A percentile compares a stretch with the other conserved stretches of the same genome.
Conservation (phyloP, 1,139 yeast genomes). For the Kodamaea ohmeri region DNA sequence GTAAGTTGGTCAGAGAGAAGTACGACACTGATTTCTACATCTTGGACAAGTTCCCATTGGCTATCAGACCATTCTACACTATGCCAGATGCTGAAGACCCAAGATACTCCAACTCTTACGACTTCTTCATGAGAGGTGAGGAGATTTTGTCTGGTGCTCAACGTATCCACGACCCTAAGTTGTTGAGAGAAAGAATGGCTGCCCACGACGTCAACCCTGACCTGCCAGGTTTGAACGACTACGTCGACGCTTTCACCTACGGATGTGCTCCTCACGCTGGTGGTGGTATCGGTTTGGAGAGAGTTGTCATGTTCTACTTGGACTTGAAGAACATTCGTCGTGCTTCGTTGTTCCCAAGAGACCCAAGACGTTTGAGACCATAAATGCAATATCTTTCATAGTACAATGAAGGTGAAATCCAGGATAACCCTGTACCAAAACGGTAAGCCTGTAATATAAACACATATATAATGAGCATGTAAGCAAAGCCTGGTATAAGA, state of each 20-base stretch:
- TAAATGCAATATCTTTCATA: slow-evolving; percentile 18
- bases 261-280: slow-evolving; percentile 99
- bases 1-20: slow-evolving; percentile 86
- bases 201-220: slow-evolving; percentile 80
- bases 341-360: slow-evolving; percentile 98
- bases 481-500: no score
- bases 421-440: no score
- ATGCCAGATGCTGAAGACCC: slow-evolving; percentile 97
- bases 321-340: slow-evolving; percentile 96
- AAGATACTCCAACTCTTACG: slow-evolving; percentile 90
- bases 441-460: no score
- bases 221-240: slow-evolving; percentile 81
- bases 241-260: slow-evolving; percentile 85
- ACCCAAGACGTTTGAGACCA: slow-evolving; percentile 92
- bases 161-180: slow-evolving; percentile 91
- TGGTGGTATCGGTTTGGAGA: slow-evolving; percentile 98
- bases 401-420: slow-evolving; percentile 1
- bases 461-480: no score
- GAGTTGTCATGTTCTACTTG: slow-evolving; percentile 97
- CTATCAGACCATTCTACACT: slow-evolving; percentile 96
- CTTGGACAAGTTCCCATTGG: slow-evolving; percentile 96
- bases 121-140: slow-evolving; percentile 99
- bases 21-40: slow-evolving; percentile 97
- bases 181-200: slow-evolving; percentile 76
- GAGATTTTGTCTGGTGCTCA: slow-evolving; percentile 98